These are phyloP conservation scores for Crucihimalaya himalaica DNA, from an alignment of 345 rosid genomes.

Conservation along the genomic window DNA sequence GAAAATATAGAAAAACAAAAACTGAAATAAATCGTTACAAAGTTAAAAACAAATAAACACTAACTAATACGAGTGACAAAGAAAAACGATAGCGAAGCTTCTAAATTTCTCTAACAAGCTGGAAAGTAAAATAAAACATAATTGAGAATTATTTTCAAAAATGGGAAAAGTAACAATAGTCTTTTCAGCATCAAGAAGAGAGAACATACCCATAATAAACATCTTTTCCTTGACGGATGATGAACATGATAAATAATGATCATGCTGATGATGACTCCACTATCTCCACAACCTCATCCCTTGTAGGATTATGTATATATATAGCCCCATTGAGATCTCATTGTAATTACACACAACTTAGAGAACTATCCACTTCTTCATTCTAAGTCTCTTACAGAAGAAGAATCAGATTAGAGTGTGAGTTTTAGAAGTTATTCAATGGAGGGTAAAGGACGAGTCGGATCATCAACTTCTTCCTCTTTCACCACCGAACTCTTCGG, in stretches of 20 bases:
- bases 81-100: constrained; percentile 32
- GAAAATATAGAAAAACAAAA: background rate
- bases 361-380: constrained; percentile 27
- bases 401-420: constrained; percentile 9
- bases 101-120: constrained; percentile 1
- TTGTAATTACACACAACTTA: constrained; percentile 19
- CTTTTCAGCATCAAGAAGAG: constrained; percentile 36
- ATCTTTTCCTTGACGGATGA: constrained; percentile 15
- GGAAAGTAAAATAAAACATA: constrained; percentile 1
- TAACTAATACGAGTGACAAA: constrained; percentile 28
- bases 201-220: constrained; percentile 29
- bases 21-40: constrained; percentile 6
- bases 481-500: constrained; percentile 76
- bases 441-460: constrained; percentile 63
- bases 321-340: constrained; percentile 32
- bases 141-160: background rate
- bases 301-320: constrained; percentile 36
- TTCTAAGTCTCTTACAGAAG: constrained; percentile 21
- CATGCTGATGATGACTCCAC: constrained; percentile 37
- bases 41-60: background rate
- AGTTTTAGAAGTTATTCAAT: constrained; percentile 29
- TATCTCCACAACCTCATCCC: constrained; percentile 29
- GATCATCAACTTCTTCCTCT: constrained; percentile 59
- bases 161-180: constrained; percentile 25
- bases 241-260: constrained; percentile 9